These are phyloP conservation scores for Scytalidium sp. DNA, from an alignment of 2,329 filamentous ascomycete genomes.

Conservation along the genomic window DNA sequence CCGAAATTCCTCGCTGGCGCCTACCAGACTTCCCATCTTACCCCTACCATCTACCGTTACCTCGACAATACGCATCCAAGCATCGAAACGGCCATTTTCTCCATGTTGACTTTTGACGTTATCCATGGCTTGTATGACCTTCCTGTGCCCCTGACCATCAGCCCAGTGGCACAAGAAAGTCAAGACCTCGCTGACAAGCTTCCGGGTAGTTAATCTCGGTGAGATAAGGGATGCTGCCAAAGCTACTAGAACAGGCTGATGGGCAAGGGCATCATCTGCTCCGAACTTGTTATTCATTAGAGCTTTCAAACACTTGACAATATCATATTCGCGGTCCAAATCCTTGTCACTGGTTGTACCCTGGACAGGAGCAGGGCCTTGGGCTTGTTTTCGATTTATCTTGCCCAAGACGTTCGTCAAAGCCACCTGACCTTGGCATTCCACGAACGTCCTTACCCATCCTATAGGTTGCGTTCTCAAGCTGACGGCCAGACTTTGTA, in stretches of 20 bases:
- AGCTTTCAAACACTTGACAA: conserved; percentile 95
- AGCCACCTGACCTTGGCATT: conserved; percentile 95
- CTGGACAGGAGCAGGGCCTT: conserved; percentile 50
- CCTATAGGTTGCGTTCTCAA: conserved; percentile 93
- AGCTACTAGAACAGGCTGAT: conserved; percentile 87
- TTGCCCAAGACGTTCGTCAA: conserved; percentile 91
- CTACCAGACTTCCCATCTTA: conserved; percentile 98
- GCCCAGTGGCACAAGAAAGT: conserved; percentile 97
- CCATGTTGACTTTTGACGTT: conserved; percentile 82
- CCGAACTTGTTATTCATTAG: conserved; percentile 99
- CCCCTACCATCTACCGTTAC: conserved; percentile 95
- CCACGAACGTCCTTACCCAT: conserved; percentile 95
- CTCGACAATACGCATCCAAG: conserved; percentile 98
- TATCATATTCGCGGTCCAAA: conserved; percentile 81
- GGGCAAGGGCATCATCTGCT: conserved; percentile 87
- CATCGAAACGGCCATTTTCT: conserved; percentile 94
- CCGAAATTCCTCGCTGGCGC: conserved; percentile 92
- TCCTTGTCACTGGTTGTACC: conserved; percentile 61
- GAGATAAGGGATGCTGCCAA: conserved; percentile 85
- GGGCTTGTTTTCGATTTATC: conserved; percentile 86
- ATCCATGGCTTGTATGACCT: conserved; percentile 91
- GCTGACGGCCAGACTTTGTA: conserved; percentile 92
- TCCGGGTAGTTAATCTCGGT: conserved; percentile 84
- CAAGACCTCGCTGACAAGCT: conserved; percentile 91
- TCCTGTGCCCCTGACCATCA: conserved; percentile 82